phyloP scores from a whole-genome alignment of 495 filamentous ascomycete genomes.

The Chaetomidium leptoderma region DNA sequence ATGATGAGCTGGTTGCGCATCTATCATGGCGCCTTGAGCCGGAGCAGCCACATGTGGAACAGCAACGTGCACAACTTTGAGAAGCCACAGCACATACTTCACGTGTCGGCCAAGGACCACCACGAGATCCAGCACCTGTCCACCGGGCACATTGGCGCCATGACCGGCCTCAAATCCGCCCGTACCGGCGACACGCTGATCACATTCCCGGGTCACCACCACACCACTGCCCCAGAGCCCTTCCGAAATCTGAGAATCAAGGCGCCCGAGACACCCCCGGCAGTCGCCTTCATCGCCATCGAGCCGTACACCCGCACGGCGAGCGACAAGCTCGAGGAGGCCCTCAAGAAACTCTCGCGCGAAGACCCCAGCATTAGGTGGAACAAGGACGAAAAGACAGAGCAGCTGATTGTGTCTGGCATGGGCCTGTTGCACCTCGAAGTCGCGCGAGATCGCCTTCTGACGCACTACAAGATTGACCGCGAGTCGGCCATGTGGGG shows the following conservation, averaged over 20 bases:
- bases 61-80: conserved; percentile 81
- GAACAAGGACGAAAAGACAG: conserved; percentile 79
- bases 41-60: conserved; percentile 76
- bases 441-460: conserved; percentile 81
- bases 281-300: conserved; percentile 91
- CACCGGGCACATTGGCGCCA: conserved; percentile 92
- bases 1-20: conserved; percentile 90
- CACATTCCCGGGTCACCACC: conserved; percentile 54
- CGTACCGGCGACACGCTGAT: conserved; percentile 92
- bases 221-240: conserved; percentile 50
- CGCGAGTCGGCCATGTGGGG: conserved; percentile 66
- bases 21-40: conserved; percentile 76
- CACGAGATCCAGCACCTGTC: conserved; percentile 75
- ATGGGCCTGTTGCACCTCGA: conserved; percentile 99
- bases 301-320: conserved; percentile 77
- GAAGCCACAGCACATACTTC: conserved; percentile 72
- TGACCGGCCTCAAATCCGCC: conserved; percentile 82
- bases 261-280: conserved; percentile 84
- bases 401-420: conserved; percentile 85
- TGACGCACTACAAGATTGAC: conserved; percentile 84
- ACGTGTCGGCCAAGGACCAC: conserved; percentile 88
- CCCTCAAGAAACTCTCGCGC: conserved; percentile 69
- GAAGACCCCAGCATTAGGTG: conserved; percentile 95
- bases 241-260: conserved; percentile 75
- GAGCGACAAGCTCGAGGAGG: conserved; percentile 71